Evolutionary conservation across 805 yeast species (phyloP), one percentile per base, ranked within the genome.

Genomic region (Candida silvatica): DNA sequence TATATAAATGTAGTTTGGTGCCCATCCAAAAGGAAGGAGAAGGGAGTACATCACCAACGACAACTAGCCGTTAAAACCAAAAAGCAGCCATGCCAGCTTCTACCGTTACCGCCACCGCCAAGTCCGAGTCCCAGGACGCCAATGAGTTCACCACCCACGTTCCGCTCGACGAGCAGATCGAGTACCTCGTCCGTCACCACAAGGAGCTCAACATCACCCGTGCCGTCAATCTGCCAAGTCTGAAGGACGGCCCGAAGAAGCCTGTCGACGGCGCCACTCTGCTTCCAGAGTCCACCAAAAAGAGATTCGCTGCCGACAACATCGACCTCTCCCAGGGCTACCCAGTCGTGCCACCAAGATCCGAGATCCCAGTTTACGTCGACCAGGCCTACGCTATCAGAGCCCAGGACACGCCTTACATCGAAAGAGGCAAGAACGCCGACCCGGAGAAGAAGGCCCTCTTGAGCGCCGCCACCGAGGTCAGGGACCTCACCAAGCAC

Each of bases 391-490:
- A 37, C 26, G 57, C 48, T 7, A 57, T 61, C 27, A 58, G 68
- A 44, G 46, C 53, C 35, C 46, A 54, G 36, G 60, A 50, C 20
- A 47, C 42, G 27, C 54, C 53, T 15, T 65, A 54, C 39, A 46
- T 46, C 26, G 64, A 58, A 34, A 47, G 61, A 39, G 64, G 56
- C 32, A 43, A 41, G 33, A 41, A 38, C 35, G 69, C 69, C 14
- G 68, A 64, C 37, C 62, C 61, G 6, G 65, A 55, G 37, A 62
- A 63, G 52, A 62, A 59, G 41, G 63, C 67, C 3, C 43, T 63
- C 14, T 55, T 63, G 36, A 49, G 61, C 14, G 66, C 66, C 37
- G 66, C 58, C 27, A 58, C 48, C 41, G 62, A 62, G 37, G 67
- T 69, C 16, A 59, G 42, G 23, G 39, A 69, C 38, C 52, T 69